Conservation (phyloP, 176 grass and related monocot genomes). For the Neostapfia colusana region DNA sequence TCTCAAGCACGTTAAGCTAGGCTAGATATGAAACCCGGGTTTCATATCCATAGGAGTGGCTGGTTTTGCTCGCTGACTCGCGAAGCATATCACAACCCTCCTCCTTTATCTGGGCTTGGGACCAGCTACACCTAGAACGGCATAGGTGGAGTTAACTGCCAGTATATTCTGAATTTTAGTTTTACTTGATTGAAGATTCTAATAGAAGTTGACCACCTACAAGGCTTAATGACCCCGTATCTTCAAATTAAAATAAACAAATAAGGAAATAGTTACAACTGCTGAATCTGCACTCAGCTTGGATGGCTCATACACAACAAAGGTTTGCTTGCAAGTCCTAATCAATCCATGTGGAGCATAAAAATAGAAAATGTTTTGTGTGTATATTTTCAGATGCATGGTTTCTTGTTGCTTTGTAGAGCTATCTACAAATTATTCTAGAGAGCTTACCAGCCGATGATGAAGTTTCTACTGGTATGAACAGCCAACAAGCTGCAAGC, state of each 20-base stretch:
- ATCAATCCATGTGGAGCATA: slow-evolving; percentile 31
- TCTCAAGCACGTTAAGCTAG: too few species aligned
- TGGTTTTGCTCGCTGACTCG: too few species aligned
- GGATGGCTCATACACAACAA: slow-evolving; percentile 91
- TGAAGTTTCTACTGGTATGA: too few species aligned
- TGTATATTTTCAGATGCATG: slow-evolving; percentile 27
- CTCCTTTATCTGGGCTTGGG: too few species aligned
- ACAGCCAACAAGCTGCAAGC: slow-evolving; percentile 90
- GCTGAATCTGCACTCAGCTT: slow-evolving; percentile 80
- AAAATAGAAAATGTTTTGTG: not conserved
- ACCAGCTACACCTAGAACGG: too few species aligned
- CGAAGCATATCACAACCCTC: too few species aligned
- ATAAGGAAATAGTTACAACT: slow-evolving; percentile 79
- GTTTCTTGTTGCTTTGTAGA: slow-evolving; percentile 46
- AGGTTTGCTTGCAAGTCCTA: slow-evolving; percentile 53
- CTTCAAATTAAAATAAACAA: slow-evolving; percentile 98
- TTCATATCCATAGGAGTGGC: too few species aligned
- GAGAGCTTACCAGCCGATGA: slow-evolving; percentile 76
- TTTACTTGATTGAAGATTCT: slow-evolving; percentile 72
- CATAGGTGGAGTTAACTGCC: too few species aligned
- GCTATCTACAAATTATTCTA: slow-evolving; percentile 97
- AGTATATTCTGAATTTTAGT: slow-evolving; percentile 25
- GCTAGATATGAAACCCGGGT: too few species aligned
- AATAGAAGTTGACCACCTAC: slow-evolving; percentile 97
- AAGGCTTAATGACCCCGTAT: slow-evolving; percentile 64